Conservation (phyloP, 768 basidiomycete genomes). For the Boletus pseudo-olivaceus region DNA sequence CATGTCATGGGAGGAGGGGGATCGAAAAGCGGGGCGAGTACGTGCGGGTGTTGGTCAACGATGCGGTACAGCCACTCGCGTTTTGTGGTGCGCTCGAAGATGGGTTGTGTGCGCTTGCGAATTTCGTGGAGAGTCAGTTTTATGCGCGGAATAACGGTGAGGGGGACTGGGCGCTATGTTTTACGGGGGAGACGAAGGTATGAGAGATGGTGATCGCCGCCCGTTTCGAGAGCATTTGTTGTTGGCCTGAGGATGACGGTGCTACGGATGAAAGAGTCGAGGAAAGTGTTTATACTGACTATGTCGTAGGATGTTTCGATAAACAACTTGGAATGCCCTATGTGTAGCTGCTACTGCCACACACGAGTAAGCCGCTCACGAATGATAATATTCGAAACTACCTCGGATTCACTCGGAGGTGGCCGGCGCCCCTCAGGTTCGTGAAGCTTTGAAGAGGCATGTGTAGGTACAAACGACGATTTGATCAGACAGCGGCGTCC, state of each 20-base stretch:
- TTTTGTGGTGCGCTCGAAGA: conserved; percentile 51
- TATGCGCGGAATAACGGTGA: conserved; percentile 65
- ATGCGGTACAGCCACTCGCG: conserved; percentile 55
- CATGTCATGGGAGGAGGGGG: conserved; percentile 33
- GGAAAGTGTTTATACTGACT: background rate
- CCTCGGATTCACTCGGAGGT: background rate
- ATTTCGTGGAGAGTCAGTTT: conserved; percentile 65
- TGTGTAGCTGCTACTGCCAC: too few relatives aligned
- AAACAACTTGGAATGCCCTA: background rate
- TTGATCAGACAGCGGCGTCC: background rate
- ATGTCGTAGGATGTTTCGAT: background rate
- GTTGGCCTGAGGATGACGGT: background rate
- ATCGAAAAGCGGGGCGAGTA: conserved; percentile 33
- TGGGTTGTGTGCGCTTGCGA: conserved; percentile 58
- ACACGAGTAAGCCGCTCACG: background rate
- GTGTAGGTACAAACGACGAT: background rate
- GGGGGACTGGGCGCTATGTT: conserved; percentile 66
- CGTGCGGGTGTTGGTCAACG: conserved; percentile 75
- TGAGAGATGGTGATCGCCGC: background rate
- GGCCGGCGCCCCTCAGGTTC: too few relatives aligned
- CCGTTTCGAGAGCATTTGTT: background rate
- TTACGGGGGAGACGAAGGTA: too few relatives aligned
- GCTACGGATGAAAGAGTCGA: background rate
- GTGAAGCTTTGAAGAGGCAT: background rate
- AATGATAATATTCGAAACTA: background rate